Base-by-base conservation (phyloP, 495 filamentous ascomycete genomes). In the Penicillium lividum region DNA sequence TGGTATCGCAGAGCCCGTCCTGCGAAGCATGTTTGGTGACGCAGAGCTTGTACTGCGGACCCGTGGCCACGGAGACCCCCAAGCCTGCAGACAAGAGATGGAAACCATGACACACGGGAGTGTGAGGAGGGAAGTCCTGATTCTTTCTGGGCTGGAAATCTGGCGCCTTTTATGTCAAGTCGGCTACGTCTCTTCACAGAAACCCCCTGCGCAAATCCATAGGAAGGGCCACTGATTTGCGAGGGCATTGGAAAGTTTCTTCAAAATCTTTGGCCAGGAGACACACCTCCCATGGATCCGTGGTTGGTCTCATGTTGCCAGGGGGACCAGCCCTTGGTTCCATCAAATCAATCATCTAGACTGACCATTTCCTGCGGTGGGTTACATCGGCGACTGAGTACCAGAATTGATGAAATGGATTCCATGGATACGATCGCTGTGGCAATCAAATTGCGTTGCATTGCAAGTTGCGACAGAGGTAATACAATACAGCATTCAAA, bases 51-150 rank as follows among this genome's bases (percentile, higher is more conserved):
- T 48, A n/a, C 45, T 48, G 27, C 45, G 45, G 45, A 28, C 7
- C 34, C 27, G 11, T 48, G 27, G 51, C 34, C 51, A 53, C 16
- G 34, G 33, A 53, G 10, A 53, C 51, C 27, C 34, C 28, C 33
- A 53, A 53, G 51, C 51, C 51, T 53, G 34, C 22, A 48, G 51
- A 42, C 33, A 40, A 53, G 51, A 53, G 51, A 53, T 18, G 51
- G 31, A 53, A 13, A 40, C 34, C 11, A 38, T 40, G 36, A 40
- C 13, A 40, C 36, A 40, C 36, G 36, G 36, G 13, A 40, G 36
- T n/a, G 36, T 40, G 36, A 40, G 36, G 36, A 40, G 36, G 36
- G 5, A 40, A 40, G 36, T 40, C 36, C 36, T 40, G 13, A n/a
- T 40, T 40, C n/a, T 16, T 40, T 40, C 4, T 40, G 13, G 36